Evolutionary conservation across 2,329 filamentous ascomycete species (phyloP).

Genomic region (Niveomyces coronatus): DNA sequence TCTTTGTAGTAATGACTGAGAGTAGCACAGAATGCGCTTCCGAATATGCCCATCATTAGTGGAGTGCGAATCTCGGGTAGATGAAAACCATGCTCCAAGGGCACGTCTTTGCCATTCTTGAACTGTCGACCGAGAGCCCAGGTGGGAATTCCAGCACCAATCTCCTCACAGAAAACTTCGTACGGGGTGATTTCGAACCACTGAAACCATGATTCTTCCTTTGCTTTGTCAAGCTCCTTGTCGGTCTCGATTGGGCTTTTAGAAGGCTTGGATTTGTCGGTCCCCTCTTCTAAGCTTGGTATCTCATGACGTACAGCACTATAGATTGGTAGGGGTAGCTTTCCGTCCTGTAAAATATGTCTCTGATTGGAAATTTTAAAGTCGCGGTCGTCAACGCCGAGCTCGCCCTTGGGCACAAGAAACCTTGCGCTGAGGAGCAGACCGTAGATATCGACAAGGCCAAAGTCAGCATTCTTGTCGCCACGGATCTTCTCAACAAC

Average conservation of each 20-base stretch:
- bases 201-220: slow-evolving; percentile 80
- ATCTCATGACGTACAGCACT: slow-evolving; percentile 95
- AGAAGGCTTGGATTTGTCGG: slow-evolving; percentile 17
- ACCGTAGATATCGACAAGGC: slow-evolving; percentile 88
- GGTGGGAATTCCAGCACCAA: slow-evolving; percentile 82
- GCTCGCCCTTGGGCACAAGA: slow-evolving; percentile 72
- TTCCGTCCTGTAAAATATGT: slow-evolving; percentile 63
- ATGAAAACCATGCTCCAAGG: slow-evolving; percentile 53
- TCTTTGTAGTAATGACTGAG: slow-evolving; percentile 94
- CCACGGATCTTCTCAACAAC: slow-evolving; percentile 87
- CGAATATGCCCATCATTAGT: slow-evolving; percentile 86
- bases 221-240: slow-evolving; percentile 40
- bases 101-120: slow-evolving; percentile 46
- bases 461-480: slow-evolving; percentile 59
- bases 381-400: slow-evolving; percentile 61
- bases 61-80: slow-evolving; percentile 79
- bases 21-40: slow-evolving; percentile 91
- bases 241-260: slow-evolving; percentile 29
- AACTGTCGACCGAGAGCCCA: slow-evolving; percentile 88
- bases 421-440: slow-evolving; percentile 74
- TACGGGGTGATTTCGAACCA: slow-evolving; percentile 97
- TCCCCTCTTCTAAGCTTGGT: slow-evolving; percentile 43
- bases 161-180: slow-evolving; percentile 91
- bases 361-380: slow-evolving; percentile 88
- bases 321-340: slow-evolving; percentile 86